Evolutionary conservation across 768 basidiomycete genomes (phyloP), one percentile per base, ranked within the genome.

Genomic region (Suillus paluster): DNA sequence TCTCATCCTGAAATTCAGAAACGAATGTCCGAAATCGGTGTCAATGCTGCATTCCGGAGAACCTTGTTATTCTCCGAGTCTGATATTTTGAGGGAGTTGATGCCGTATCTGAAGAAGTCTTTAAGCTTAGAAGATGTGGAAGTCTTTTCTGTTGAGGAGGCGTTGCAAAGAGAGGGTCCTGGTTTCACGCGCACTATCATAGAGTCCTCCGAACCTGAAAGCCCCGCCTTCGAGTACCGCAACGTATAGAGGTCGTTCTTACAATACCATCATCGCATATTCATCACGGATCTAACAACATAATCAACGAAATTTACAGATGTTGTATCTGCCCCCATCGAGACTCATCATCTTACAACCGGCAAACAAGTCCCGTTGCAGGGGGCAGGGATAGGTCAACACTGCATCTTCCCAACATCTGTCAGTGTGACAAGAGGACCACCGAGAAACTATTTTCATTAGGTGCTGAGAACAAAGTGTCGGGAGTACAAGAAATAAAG

Each of bases 191-290:
- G 83, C 68, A 78, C 71, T 61, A 88, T 94, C 66, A 87, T 95
- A 46, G 94, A 94, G 61, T 78, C 78, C n/a, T 91, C 94, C 12
- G 94, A 96, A 77, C 96, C 96, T 38, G 94, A 91, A 10, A 83
- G 79, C 39, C 95, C 95, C 48, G 89, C 88, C 5, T 91, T 95
- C 68, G 90, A 95, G 70, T 97, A 94, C 75, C 86, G 87, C 72
- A 97, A 96, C 75, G 87, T 90, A 44, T 72, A 74, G 58, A 54
- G 30, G 30, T 30, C 30, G 30, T 30, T 30, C 30, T 6, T 30
- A 6, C 30, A 30, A 30, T 30, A 30, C 30, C 30, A 30, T 30
- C 30, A n/a, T 44, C 42, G n/a, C 33, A 6, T 27, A 11, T 30
- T 30, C 6, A 30, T 30, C 30, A 30, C 30, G 30, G 30, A 3